Evolutionary conservation across 2,329 filamentous ascomycete species (phyloP), one percentile per base, ranked within the genome.

Genomic region (Penicillium sp.): DNA sequence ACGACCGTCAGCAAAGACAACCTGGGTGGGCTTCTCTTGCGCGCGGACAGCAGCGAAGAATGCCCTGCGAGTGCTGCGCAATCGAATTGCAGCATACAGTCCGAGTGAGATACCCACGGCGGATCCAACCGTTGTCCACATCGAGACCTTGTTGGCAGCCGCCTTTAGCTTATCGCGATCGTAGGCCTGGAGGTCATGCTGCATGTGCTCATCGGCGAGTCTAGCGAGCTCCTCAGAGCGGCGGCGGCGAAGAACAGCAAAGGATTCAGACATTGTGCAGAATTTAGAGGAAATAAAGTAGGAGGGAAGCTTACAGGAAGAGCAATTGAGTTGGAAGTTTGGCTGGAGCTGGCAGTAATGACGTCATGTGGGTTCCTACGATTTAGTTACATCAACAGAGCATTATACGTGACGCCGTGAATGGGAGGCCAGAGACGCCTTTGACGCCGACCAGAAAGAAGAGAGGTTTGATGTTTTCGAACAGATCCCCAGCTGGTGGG

Each of bases 11-110:
- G 80, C 77, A 64, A 87, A 87, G 12, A 78, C 69, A 5, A 87
- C 76, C 46, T 81, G 75, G 0, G 78, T 80, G 0, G 84, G 84
- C 64, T 79, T 81, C 62, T 86, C 81, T 44, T 76, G 69, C 0
- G 82, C 76, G 18, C 78, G 75, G 68, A 87, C 81, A 6, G 80
- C 78, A 38, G 77, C 75, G 71, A 85, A 86, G 66, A 84, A 78
- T n/a, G 76, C 72, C 28, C 72, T 67, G 40, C 84, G 77, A 52
- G 78, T 75, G 33, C 69, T 69, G 33, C 84, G 75, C 9, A 87
- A 64, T 8, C 82, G 74, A 55, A 78, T 77, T 3, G 83, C 83
- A 13, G 81, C 69, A 47, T 77, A 78, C 20, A 82, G 55, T 3
- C 82, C 82, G 0, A 87, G 70, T 0, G 78, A 79, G 2, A 87